Evolutionary conservation across 768 basidiomycete genomes (phyloP).

Genomic region (Podaxis sp.): DNA sequence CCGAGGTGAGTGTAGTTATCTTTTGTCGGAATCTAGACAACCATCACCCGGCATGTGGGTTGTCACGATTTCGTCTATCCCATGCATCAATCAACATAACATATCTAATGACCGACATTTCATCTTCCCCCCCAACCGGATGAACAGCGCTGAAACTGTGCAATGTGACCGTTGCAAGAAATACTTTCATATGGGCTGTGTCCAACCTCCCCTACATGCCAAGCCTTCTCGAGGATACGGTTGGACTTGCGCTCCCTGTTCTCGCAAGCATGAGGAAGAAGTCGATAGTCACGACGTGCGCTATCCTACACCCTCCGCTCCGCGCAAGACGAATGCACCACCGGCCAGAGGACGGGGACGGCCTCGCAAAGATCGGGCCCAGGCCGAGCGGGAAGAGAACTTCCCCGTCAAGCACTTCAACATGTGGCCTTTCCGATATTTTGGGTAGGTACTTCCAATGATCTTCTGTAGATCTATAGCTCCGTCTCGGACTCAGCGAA

Average conservation of each 20-base stretch:
- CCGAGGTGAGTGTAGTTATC: constrained; percentile 57
- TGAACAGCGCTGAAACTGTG: constrained; percentile 71
- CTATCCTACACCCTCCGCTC: constrained; percentile 44
- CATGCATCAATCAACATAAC: constrained; percentile 15
- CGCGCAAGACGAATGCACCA: constrained; percentile 67
- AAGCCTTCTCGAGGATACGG: constrained; percentile 97
- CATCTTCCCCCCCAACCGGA: constrained; percentile 16
- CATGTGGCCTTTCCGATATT: constrained; percentile 95
- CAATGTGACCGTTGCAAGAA: constrained; percentile 90
- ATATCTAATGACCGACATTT: constrained; percentile 8
- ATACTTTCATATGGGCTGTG: constrained; percentile 93
- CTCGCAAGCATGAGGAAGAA: constrained; percentile 81
- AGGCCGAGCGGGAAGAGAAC: constrained; percentile 77
- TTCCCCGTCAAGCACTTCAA: constrained; percentile 81
- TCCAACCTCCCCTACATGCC: constrained; percentile 84
- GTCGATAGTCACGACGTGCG: constrained; percentile 75
- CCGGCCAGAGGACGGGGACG: constrained; percentile 70
- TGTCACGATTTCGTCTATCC: constrained; percentile 13
- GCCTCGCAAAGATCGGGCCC: constrained; percentile 70
- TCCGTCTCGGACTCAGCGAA: constrained; percentile 10
- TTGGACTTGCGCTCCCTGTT: constrained; percentile 96
- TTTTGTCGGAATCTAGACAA: constrained; percentile 1
- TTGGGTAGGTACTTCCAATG: constrained; percentile 64
- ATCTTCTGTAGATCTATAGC: constrained; percentile 5
- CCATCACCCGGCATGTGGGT: constrained; percentile 13